These are phyloP conservation scores for Lecanoromycetidae sp. DNA, from an alignment of 2,329 filamentous ascomycete genomes.

Conservation along the genomic window DNA sequence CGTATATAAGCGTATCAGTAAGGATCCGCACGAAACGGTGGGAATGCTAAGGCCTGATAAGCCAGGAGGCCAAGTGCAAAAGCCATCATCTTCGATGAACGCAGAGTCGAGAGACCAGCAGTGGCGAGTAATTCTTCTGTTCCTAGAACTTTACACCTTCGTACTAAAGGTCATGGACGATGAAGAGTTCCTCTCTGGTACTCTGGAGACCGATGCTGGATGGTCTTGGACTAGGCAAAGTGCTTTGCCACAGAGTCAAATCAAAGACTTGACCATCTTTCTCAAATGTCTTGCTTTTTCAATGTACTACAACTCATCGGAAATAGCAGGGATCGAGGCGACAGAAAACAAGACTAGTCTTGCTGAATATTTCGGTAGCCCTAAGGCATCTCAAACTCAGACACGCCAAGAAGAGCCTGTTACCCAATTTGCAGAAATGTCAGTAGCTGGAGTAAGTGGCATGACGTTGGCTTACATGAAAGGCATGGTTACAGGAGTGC, in stretches of 20 bases:
- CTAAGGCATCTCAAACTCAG: constrained; percentile 18
- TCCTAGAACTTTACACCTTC: constrained; percentile 89
- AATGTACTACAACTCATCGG: constrained; percentile 69
- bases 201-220: constrained; percentile 38
- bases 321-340: constrained; percentile 40
- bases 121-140: constrained; percentile 81
- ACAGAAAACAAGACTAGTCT: constrained; percentile 31
- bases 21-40: constrained; percentile 47
- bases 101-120: constrained; percentile 45
- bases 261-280: constrained; percentile 66
- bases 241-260: constrained; percentile 57
- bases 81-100: background rate
- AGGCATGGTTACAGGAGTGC: constrained; percentile 62
- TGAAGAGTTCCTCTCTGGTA: constrained; percentile 73
- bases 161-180: constrained; percentile 88
- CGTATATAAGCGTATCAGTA: constrained; percentile 45
- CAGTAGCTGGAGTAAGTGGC: constrained; percentile 52
- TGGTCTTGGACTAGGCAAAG: constrained; percentile 47
- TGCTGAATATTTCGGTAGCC: constrained; percentile 34
- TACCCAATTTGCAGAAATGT: constrained; percentile 26
- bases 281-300: constrained; percentile 85
- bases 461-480: constrained; percentile 70
- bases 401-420: constrained; percentile 6
- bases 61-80: background rate
- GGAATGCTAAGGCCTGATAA: constrained; percentile 39